Base-by-base conservation (phyloP, 169 alveolate genomes). In the Neospora caninum region DNA sequence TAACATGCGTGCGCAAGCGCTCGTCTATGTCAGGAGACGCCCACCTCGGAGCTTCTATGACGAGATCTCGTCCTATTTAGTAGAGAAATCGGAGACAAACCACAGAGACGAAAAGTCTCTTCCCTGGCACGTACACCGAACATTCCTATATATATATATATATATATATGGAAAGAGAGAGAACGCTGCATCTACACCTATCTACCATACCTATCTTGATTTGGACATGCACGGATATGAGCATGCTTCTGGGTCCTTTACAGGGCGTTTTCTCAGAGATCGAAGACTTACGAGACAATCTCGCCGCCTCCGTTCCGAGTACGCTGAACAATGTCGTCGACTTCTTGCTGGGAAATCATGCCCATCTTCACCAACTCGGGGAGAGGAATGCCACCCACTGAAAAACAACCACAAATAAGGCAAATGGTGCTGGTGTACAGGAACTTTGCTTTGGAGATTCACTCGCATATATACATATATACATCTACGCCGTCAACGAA, bases 221-320 rank as follows among this genome's bases (percentile, higher is more conserved):
- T 4, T 9, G 18, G 7, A 34, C 18, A 69, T 34, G 38, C 18
- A 6, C 42, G 18, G 82, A 9, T 7, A 34, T 7, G 82, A 69
- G 34, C 18, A 69, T 69, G 38, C 82, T 2, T 20, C 13, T 49
- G 58, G 22, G 58, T 49, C 58, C 13, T 49, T 49, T 49, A 7
- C 22, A n/a, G n/a, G n/a, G n/a, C 4, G 58, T 49, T 49, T 7
- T 13, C 13, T 13, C 22, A 49, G 58, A 49, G 58, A 49, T 49
- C 13, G 73, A 7, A 45, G 53, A 80, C 95, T 49, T 39, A 93
- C 95, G 94, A 93, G 67, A 97, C 97, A 34, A 97, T 93, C 83
- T 96, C 97, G 69, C 96, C 97, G 82, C 98, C 97, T 2, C 97
- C 98, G 41, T 83, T 80, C 88, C 97, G 96, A 31, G 98, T 97